These are phyloP conservation scores for Oleoguttula mirabilis DNA, from an alignment of 495 filamentous ascomycete species.

Conservation along the genomic window DNA sequence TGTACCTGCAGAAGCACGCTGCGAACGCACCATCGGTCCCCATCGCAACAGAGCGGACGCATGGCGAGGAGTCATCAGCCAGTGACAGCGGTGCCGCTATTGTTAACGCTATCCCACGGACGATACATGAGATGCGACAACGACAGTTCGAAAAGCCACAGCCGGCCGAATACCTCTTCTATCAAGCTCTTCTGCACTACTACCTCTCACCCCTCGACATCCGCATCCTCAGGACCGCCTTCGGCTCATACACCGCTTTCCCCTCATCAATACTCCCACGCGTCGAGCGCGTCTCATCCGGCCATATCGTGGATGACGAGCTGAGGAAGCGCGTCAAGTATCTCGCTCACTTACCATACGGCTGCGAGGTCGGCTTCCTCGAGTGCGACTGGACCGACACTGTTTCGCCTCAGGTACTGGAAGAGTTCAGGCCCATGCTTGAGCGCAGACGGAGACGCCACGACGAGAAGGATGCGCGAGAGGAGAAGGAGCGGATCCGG, in stretches of 20 bases:
- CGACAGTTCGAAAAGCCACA: constrained; percentile 25
- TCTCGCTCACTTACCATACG: constrained; percentile 77
- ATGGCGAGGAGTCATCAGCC: not conserved
- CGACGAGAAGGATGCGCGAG: constrained; percentile 71
- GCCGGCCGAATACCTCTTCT: constrained; percentile 63
- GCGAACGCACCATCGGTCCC: not conserved
- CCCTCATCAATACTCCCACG: constrained; percentile 82
- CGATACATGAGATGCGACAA: constrained; percentile 33
- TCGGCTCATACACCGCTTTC: constrained; percentile 70
- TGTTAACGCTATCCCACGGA: constrained; percentile 21
- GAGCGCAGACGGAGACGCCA: constrained; percentile 68
- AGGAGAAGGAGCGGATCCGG: constrained; percentile 79
- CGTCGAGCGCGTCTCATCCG: constrained; percentile 83
- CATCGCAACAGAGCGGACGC: not conserved
- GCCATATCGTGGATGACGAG: constrained; percentile 83
- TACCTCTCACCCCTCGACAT: constrained; percentile 93
- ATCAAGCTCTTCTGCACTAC: constrained; percentile 77
- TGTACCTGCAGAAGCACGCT: constrained; percentile 33
- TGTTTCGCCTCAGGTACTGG: constrained; percentile 62
- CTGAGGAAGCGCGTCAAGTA: constrained; percentile 81
- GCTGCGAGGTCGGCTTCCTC: constrained; percentile 85
- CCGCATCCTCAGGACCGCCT: constrained; percentile 81
- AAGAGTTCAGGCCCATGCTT: constrained; percentile 61
- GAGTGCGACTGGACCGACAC: constrained; percentile 97
- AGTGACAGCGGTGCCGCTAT: constrained; percentile 6